Conservation (phyloP, 306 rosid species). For the Fragaria iinumae region DNA sequence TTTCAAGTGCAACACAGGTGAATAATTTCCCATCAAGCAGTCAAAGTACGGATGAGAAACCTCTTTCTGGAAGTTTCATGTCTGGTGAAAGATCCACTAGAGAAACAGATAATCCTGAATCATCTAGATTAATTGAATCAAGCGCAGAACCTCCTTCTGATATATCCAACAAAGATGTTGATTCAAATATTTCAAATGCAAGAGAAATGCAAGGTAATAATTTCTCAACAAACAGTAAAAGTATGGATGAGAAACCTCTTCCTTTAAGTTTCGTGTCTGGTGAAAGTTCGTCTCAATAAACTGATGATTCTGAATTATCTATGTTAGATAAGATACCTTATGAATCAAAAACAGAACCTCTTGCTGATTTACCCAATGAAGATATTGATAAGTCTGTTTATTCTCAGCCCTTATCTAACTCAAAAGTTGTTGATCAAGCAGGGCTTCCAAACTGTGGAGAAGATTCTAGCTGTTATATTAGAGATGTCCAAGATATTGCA, state of each 20-base stretch:
- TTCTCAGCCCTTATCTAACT: conserved; percentile 33
- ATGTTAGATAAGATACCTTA: conserved; percentile 32
- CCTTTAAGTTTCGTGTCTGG: conserved; percentile 35
- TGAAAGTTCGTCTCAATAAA: conserved; percentile 40
- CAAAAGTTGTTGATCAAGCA: conserved; percentile 39
- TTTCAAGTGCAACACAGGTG: conserved; percentile 34
- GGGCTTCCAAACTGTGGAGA: conserved; percentile 33
- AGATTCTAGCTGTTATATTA: conserved; percentile 32
- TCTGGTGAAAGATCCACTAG: conserved; percentile 45
- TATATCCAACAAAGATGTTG: conserved; percentile 30
- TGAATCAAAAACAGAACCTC: conserved; percentile 37
- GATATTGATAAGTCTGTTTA: conserved; percentile 33
- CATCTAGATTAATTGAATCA: conserved; percentile 25
- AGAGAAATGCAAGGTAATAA: conserved; percentile 40
- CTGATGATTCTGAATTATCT: conserved; percentile 37
- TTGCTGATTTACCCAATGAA: conserved; percentile 34
- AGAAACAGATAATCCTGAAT: conserved; percentile 38
- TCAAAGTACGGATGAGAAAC: conserved; percentile 42
- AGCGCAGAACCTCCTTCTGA: conserved; percentile 41
- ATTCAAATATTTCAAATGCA: conserved; percentile 25
- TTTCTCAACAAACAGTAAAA: conserved; percentile 36
- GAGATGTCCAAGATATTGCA: conserved; percentile 43
- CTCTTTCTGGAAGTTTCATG: conserved; percentile 32
- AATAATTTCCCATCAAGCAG: conserved; percentile 34
- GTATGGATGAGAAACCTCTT: conserved; percentile 41